Evolutionary conservation across 257 asterid species (phyloP).

Genomic region (Penstemon barbatus): DNA sequence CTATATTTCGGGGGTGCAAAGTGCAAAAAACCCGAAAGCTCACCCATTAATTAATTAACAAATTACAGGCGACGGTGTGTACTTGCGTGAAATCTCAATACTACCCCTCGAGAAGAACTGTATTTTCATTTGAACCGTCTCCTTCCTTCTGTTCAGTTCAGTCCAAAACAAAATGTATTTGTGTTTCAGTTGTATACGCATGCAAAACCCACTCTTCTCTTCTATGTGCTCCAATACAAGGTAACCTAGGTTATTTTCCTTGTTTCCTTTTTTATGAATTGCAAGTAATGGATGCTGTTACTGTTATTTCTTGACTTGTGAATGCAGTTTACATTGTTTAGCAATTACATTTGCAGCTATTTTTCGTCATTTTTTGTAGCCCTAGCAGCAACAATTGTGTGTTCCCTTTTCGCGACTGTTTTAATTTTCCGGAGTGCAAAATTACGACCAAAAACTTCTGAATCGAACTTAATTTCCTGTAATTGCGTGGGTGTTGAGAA

Average conservation of each 20-base stretch:
- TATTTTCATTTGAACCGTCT: neutral
- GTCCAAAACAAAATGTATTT: constrained; percentile 20
- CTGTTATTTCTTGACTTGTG: constrained; percentile 42
- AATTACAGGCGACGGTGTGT: neutral
- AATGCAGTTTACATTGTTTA: constrained; percentile 38
- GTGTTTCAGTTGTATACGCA: neutral
- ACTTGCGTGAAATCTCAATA: constrained; percentile 5
- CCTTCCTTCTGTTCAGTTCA: constrained; percentile 15
- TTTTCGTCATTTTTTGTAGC: constrained; percentile 30
- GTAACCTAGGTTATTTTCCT: constrained; percentile 15
- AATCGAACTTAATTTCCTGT: neutral
- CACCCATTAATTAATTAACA: neutral
- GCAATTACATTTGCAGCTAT: constrained; percentile 23
- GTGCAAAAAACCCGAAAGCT: no score
- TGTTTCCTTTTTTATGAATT: constrained; percentile 23
- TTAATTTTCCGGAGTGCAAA: constrained; percentile 26
- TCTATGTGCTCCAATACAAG: constrained; percentile 12
- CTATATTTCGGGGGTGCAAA: no score
- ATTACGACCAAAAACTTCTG: neutral
- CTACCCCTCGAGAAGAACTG: constrained; percentile 1
- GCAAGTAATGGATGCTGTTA: neutral
- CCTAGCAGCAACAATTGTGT: constrained; percentile 35
- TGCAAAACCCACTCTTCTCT: neutral
- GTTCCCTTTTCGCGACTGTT: constrained; percentile 34
- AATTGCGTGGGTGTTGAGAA: constrained; percentile 21